phyloP scores from a whole-genome alignment of 192 early-diverging fungal genomes.

The Mortierella alpina region DNA sequence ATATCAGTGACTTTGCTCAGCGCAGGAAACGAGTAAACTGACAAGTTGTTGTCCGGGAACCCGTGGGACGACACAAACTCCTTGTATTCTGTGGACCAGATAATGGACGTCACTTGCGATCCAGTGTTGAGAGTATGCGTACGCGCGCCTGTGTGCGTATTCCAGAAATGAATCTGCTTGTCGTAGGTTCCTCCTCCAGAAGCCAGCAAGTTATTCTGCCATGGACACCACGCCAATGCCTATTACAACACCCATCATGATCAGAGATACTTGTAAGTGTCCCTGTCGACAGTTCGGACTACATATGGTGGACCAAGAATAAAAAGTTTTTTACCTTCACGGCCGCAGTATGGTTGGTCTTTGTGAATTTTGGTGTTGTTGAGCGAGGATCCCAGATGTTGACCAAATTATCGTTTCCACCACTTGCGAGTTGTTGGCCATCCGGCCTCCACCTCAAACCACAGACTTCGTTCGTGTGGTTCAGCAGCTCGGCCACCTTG shows the following conservation, averaged over 20 bases:
- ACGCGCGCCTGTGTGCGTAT: constrained; percentile 73
- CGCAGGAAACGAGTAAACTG: constrained; percentile 86
- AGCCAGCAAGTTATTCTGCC: constrained; percentile 85
- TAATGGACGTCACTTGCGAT: constrained; percentile 93
- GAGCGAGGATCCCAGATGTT: constrained; percentile 88
- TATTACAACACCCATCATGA: constrained; percentile 31
- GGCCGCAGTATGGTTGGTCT: constrained; percentile 86
- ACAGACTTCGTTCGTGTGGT: constrained; percentile 86
- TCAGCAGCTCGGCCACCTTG: constrained; percentile 75
- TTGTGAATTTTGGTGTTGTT: constrained; percentile 72
- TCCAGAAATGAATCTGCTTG: constrained; percentile 93
- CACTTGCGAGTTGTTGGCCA: constrained; percentile 85
- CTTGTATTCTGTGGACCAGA: constrained; percentile 85
- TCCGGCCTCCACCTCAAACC: constrained; percentile 90
- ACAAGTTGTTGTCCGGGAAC: constrained; percentile 86
- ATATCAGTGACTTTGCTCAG: constrained; percentile 80
- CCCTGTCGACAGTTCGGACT: background rate
- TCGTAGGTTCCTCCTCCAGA: constrained; percentile 94
- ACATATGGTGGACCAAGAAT: background rate
- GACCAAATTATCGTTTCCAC: constrained; percentile 94
- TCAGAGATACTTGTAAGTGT: background rate
- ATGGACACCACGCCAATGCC: constrained; percentile 97
- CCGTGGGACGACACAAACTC: constrained; percentile 96
- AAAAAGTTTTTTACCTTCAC: constrained; percentile 77
- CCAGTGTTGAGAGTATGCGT: constrained; percentile 79